Percentiles rank a stretch among this genome's conserved stretches.
phyloP scores from a whole-genome alignment of 1,284 basidiomycete species.

The Apiotrichum mycotoxinovorans region DNA sequence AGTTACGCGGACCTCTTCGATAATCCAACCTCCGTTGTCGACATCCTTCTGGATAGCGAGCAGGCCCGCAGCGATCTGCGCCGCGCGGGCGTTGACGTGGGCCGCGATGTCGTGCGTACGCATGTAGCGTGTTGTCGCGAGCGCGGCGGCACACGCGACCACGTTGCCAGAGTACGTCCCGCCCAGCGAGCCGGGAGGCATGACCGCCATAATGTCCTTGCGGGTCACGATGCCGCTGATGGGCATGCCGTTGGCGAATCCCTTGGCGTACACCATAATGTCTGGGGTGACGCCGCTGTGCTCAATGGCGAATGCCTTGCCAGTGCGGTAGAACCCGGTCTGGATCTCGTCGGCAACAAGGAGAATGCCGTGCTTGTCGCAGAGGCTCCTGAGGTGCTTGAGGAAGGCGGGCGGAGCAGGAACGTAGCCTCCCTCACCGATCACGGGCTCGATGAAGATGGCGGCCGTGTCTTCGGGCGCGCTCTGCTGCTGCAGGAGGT shows the following conservation, averaged over 20 bases:
- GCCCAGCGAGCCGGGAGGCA: constrained; percentile 78
- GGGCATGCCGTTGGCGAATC: constrained; percentile 65
- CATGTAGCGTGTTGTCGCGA: constrained; percentile 74
- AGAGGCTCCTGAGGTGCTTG: constrained; percentile 71
- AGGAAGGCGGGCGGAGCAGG: constrained; percentile 79
- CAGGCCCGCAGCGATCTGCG: constrained; percentile 66
- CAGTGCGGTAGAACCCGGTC: constrained; percentile 83
- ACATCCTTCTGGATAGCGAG: constrained; percentile 44
- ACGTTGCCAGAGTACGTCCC: constrained; percentile 92
- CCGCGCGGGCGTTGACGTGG: constrained; percentile 71
- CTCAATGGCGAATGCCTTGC: constrained; percentile 77
- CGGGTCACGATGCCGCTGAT: constrained; percentile 78
- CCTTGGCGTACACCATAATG: constrained; percentile 83
- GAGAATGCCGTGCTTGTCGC: constrained; percentile 79
- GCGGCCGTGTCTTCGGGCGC: constrained; percentile 83
- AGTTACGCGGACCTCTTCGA: constrained; percentile 51
- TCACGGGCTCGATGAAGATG: constrained; percentile 84
- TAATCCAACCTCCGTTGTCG: constrained; percentile 53
- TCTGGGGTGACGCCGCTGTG: constrained; percentile 70
- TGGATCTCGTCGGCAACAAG: constrained; percentile 85
- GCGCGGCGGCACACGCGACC: constrained; percentile 80
- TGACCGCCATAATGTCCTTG: constrained; percentile 74
- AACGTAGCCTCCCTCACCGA: constrained; percentile 91
- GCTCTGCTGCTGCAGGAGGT: constrained; percentile 79
- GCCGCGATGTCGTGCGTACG: constrained; percentile 69